Evolutionary conservation across 345 rosid genomes (phyloP).

Genomic region (Nephelium lappaceum): DNA sequence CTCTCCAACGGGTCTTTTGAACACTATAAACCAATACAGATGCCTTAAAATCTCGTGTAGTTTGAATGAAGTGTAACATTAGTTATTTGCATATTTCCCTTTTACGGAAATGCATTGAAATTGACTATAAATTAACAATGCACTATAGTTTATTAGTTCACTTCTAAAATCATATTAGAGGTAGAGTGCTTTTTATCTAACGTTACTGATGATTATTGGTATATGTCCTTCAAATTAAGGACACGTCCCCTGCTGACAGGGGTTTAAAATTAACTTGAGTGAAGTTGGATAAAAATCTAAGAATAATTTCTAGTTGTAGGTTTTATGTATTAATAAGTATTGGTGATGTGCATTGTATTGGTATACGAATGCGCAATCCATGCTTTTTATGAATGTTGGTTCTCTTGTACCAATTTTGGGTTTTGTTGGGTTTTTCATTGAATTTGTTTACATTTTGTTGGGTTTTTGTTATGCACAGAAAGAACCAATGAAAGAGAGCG

Average conservation of each 20-base stretch:
- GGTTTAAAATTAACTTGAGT: background rate
- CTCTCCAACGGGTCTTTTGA: background rate
- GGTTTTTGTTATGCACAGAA: no score
- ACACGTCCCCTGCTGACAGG: no score
- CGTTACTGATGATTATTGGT: background rate
- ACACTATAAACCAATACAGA: background rate
- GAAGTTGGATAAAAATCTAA: background rate
- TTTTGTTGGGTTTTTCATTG: no score
- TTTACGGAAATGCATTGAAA: background rate
- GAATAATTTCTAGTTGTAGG: no score
- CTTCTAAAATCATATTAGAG: background rate
- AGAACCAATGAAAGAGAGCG: no score
- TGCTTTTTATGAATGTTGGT: no score
- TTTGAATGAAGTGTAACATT: background rate
- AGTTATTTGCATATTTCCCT: background rate
- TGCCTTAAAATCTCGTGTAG: background rate
- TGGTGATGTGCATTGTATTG: no score
- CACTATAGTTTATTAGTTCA: background rate
- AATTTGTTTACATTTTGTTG: no score
- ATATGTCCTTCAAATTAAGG: background rate
- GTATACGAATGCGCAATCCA: no score
- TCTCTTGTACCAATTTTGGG: no score
- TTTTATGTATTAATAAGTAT: no score
- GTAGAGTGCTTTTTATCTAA: background rate
- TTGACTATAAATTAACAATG: background rate